Evolutionary conservation across 805 yeast species (phyloP).

Genomic region (Metschnikowia drakensbergensis): DNA sequence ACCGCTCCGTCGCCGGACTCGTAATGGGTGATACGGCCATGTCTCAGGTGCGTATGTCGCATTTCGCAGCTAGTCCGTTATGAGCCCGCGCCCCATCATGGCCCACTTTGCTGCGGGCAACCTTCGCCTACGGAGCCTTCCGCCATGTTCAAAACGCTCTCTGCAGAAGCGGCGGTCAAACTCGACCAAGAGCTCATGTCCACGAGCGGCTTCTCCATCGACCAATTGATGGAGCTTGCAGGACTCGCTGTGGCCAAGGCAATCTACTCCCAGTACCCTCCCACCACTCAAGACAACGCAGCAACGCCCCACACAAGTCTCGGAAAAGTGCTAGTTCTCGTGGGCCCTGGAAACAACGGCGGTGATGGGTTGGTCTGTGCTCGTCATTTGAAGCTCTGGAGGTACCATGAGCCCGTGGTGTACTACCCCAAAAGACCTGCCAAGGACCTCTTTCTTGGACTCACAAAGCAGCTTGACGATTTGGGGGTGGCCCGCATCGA

Average conservation of each 20-base stretch:
- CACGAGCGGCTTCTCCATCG: slow-evolving; percentile 72
- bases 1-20: too few species aligned
- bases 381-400: slow-evolving; percentile 74
- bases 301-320: neutral
- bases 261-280: slow-evolving; percentile 65
- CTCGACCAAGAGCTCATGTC: slow-evolving; percentile 89
- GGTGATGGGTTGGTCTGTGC: slow-evolving; percentile 98
- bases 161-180: slow-evolving; percentile 59
- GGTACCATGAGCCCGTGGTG: slow-evolving; percentile 68
- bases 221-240: slow-evolving; percentile 93
- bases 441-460: slow-evolving; percentile 52
- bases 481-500: slow-evolving; percentile 59
- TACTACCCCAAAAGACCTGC: slow-evolving; percentile 71
- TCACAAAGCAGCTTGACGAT: slow-evolving; percentile 63
- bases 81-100: too few species aligned
- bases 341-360: slow-evolving; percentile 96
- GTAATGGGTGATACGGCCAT: too few species aligned
- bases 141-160: slow-evolving; percentile 25
- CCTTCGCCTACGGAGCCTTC: too few species aligned
- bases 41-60: too few species aligned
- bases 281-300: slow-evolving; percentile 15
- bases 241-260: slow-evolving; percentile 94
- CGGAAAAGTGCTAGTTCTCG: slow-evolving; percentile 56
- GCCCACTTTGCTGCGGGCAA: too few species aligned
- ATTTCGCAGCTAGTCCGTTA: too few species aligned